Conservation (phyloP, 805 yeast species). For the Candida namnaoensis region DNA sequence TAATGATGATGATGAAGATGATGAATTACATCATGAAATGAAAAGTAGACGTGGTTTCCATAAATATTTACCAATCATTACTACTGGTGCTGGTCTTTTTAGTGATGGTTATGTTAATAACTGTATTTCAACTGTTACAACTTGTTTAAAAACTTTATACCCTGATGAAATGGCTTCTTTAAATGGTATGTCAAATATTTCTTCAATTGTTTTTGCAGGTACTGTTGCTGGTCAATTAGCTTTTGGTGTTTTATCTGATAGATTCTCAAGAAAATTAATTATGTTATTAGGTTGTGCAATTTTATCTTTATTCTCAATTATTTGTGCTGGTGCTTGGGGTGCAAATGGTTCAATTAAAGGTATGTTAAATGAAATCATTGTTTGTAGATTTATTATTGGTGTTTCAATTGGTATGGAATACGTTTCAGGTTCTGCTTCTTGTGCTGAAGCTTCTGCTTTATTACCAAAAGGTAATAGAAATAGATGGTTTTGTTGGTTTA, state of each 20-base stretch:
- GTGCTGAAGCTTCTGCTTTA: slow-evolving; percentile 81
- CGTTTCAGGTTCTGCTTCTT: slow-evolving; percentile 89
- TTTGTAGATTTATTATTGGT: slow-evolving; percentile 82
- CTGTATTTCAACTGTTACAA: slow-evolving; percentile 68
- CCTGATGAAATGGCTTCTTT: slow-evolving; percentile 55
- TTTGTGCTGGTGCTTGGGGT: slow-evolving; percentile 88
- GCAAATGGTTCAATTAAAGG: slow-evolving; percentile 55
- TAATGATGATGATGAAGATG: slow-evolving; percentile 19
- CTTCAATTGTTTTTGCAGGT: slow-evolving; percentile 88
- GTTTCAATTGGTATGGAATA: slow-evolving; percentile 93
- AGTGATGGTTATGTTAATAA: slow-evolving; percentile 91
- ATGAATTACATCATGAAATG: slow-evolving; percentile 11
- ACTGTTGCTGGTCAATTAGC: slow-evolving; percentile 78
- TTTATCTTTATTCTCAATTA: slow-evolving; percentile 67
- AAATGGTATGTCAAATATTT: slow-evolving; percentile 66
- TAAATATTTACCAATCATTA: slow-evolving; percentile 59
- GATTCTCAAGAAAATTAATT: slow-evolving; percentile 71
- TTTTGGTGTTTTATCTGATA: slow-evolving; percentile 79
- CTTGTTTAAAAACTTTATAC: slow-evolving; percentile 61
- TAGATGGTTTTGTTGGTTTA: slow-evolving; percentile 83
- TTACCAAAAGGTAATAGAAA: slow-evolving; percentile 80
- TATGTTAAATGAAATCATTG: slow-evolving; percentile 74
- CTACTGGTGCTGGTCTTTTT: slow-evolving; percentile 89
- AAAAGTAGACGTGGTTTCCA: slow-evolving; percentile 5
- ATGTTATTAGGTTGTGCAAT: slow-evolving; percentile 74